These are phyloP conservation scores for Phaeosphaeriaceae sp. DNA, from an alignment of 2,329 filamentous ascomycete genomes.

Conservation along the genomic window DNA sequence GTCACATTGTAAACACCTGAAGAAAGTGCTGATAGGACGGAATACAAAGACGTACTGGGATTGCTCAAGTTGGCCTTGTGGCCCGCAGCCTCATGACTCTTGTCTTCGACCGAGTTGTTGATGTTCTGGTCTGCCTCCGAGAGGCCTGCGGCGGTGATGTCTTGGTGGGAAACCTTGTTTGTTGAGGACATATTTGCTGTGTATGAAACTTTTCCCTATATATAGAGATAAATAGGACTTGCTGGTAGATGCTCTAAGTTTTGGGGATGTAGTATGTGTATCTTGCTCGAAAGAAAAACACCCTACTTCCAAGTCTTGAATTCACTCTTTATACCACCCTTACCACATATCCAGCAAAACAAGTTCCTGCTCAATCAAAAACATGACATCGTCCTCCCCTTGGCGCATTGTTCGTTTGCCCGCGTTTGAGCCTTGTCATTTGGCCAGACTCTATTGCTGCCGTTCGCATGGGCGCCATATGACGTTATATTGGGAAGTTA, in stretches of 20 bases:
- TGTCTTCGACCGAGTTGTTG: constrained; percentile 30
- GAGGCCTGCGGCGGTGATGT: constrained; percentile 25
- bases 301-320: no score
- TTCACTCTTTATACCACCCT: not conserved
- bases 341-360: not conserved
- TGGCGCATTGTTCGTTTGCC: no score
- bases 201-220: no score
- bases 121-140: constrained; percentile 29
- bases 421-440: not conserved
- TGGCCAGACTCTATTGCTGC: not conserved
- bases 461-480: not conserved
- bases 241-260: no score
- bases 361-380: not conserved
- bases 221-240: no score
- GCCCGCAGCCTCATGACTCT: constrained; percentile 34
- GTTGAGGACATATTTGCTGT: not conserved
- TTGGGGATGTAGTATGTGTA: not conserved
- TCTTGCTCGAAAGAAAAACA: not conserved
- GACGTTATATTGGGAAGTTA: not conserved
- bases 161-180: constrained; percentile 14
- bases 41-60: constrained; percentile 49
- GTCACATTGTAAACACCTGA: not conserved
- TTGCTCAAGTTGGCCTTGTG: constrained; percentile 59
- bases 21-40: no score
- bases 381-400: not conserved